These are phyloP conservation scores for Inonotus obliquus DNA, from an alignment of 1,284 basidiomycete genomes.

Conservation along the genomic window DNA sequence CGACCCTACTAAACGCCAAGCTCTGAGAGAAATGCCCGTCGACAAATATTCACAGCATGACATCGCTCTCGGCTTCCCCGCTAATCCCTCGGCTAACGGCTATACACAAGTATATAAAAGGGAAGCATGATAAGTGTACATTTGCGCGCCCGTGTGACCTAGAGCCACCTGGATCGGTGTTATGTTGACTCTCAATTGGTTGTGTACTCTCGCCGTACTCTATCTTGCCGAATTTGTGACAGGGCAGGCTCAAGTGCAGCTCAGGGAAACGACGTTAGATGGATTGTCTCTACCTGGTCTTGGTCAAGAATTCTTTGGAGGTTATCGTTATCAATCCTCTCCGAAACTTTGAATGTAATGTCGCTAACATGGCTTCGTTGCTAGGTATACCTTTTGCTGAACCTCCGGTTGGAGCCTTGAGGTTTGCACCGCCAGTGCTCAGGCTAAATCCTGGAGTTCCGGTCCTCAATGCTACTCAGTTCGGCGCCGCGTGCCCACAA, in stretches of 20 bases:
- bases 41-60: too few relatives aligned
- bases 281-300: not conserved
- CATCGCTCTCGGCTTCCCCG: too few relatives aligned
- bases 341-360: not conserved
- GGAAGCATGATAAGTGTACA: too few relatives aligned
- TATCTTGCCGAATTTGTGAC: not conserved
- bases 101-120: too few relatives aligned
- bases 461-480: constrained; percentile 39
- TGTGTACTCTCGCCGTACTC: not conserved
- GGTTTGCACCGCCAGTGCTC: constrained; percentile 52
- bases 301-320: constrained; percentile 7
- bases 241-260: not conserved
- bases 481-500: constrained; percentile 56
- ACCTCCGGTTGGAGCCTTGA: constrained; percentile 48
- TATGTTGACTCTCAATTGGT: not conserved
- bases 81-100: too few relatives aligned
- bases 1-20: too few relatives aligned
- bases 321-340: not conserved
- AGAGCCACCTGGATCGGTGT: not conserved
- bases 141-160: not conserved
- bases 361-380: not conserved
- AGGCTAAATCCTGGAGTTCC: constrained; percentile 41
- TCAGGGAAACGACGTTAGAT: not conserved
- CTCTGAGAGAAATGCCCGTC: too few relatives aligned
- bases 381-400: constrained; percentile 66